A percentile compares a stretch with the other conserved stretches of the same genome.
These are phyloP conservation scores for Dendrobium huoshanense DNA, from an alignment of 106 monocot species.

Conservation along the genomic window DNA sequence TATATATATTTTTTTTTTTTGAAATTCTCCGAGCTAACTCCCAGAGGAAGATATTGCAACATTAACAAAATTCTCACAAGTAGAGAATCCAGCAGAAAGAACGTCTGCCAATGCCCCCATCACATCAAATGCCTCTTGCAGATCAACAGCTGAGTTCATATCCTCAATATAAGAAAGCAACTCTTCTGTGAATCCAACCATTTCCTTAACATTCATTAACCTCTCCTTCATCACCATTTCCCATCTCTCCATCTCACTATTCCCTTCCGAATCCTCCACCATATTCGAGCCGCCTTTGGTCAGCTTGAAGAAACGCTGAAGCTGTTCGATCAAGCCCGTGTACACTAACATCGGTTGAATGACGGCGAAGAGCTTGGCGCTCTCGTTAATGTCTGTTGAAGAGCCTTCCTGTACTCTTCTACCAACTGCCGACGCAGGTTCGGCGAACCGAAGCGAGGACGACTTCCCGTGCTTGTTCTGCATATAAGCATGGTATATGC, in stretches of 20 bases:
- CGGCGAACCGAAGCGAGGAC: constrained; percentile 34
- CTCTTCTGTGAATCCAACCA: constrained; percentile 76
- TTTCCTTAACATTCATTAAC: constrained; percentile 84
- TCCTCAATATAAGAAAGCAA: constrained; percentile 89
- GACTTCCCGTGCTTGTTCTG: constrained; percentile 56
- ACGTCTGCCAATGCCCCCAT: constrained; percentile 64
- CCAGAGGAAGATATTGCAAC: constrained; percentile 32
- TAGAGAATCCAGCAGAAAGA: constrained; percentile 46
- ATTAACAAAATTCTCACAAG: constrained; percentile 79
- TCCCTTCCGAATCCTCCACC: neutral
- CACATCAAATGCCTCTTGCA: constrained; percentile 86
- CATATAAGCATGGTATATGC: constrained; percentile 88
- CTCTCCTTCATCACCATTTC: constrained; percentile 79
- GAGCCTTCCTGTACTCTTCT: constrained; percentile 20
- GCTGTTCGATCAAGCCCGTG: constrained; percentile 82
- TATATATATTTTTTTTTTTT: too few species aligned
- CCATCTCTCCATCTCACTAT: constrained; percentile 53
- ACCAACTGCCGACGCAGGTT: neutral
- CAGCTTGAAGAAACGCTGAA: constrained; percentile 81
- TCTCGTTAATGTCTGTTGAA: constrained; percentile 24
- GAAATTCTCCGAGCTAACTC: too few species aligned
- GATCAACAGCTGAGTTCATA: constrained; percentile 53
- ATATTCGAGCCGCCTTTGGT: constrained; percentile 5
- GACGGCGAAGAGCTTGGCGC: constrained; percentile 37
- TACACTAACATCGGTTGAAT: constrained; percentile 91